A percentile compares a stretch with the other conserved stretches of the same genome.
These are phyloP conservation scores for Microbotryum violaceum DNA, from an alignment of 1,284 basidiomycete genomes.

Conservation along the genomic window DNA sequence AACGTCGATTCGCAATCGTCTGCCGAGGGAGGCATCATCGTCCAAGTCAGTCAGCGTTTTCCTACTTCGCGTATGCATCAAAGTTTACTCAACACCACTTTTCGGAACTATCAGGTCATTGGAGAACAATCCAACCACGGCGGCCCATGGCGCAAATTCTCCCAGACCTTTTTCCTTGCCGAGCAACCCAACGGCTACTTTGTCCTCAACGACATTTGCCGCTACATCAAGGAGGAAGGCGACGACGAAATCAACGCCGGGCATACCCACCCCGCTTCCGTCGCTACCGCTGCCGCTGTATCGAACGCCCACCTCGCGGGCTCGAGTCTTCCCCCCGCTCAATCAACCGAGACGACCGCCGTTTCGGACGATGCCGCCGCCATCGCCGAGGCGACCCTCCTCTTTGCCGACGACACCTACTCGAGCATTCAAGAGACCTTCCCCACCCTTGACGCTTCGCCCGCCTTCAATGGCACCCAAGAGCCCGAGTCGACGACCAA, in stretches of 20 bases:
- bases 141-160: conserved; percentile 89
- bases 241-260: conserved; percentile 45
- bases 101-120: conserved; percentile 50
- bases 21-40: conserved; percentile 89
- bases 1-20: conserved; percentile 56
- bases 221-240: conserved; percentile 83
- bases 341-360: conserved; percentile 12
- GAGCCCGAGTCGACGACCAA: background rate
- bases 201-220: conserved; percentile 99
- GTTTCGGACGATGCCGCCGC: background rate
- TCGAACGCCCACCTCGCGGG: conserved; percentile 6
- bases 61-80: background rate
- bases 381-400: conserved; percentile 13
- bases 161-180: conserved; percentile 98
- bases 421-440: conserved; percentile 30
- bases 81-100: background rate
- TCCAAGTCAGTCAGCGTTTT: conserved; percentile 55
- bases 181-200: conserved; percentile 99
- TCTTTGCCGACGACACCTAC: too few species aligned
- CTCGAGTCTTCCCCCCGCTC: background rate
- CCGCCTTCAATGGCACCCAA: conserved; percentile 30
- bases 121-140: conserved; percentile 94
- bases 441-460: conserved; percentile 8
- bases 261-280: conserved; percentile 27
- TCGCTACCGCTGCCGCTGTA: conserved; percentile 15